Base-by-base conservation (phyloP, 176 grass and related monocot species). In the Bothriochloa decipiens region DNA sequence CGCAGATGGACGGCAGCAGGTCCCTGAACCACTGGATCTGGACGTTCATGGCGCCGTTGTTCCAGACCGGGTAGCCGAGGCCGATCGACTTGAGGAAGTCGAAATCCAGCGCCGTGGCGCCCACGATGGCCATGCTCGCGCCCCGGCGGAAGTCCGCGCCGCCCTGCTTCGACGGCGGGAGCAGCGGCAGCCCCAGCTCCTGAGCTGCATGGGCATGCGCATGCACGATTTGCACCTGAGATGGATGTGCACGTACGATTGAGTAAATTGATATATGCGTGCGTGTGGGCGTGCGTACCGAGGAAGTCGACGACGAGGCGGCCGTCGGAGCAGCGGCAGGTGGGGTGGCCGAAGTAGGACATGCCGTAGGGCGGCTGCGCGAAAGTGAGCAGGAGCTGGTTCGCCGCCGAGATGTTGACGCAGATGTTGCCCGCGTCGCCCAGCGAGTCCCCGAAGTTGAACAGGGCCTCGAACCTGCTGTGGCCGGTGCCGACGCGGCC, bases 1-100 rank as follows among this genome's bases (percentile, higher is more conserved):
- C 72, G 79, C 91, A 93, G 68, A 93, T 49, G 14, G 85, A 79
- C 0, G 91, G 85, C 27, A 75, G 76, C 7, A 88, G 63, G 6
- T 76, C 28, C 42, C n/a, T 49, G 62, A 90, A 86, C 91, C 88
- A 93, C 74, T 76, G 85, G 69, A 93, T 70, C 79, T 93, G 91
- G 8, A 75, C 66, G 82, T 68, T 81, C n/a, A 93, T 22, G 22
- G 88, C 74, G 10, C 78, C 82, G 42, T 90, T 90, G 79, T 86
- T 82, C 91, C 91, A 88, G 58, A 93, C 16, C 11, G 53, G 71
- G 73, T 74, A 71, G 25, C 82, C 82, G 52, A 90, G 74, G 61
- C 88, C 88, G 53, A 85, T 74, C 22, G 62, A 79, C 68, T 79
- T 25, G 82, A 93, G 77, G 79, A 90, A 93, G 0, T 26, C 49